Evolutionary conservation across 345 rosid species (phyloP).

Genomic region (Erucastrum elatum): DNA sequence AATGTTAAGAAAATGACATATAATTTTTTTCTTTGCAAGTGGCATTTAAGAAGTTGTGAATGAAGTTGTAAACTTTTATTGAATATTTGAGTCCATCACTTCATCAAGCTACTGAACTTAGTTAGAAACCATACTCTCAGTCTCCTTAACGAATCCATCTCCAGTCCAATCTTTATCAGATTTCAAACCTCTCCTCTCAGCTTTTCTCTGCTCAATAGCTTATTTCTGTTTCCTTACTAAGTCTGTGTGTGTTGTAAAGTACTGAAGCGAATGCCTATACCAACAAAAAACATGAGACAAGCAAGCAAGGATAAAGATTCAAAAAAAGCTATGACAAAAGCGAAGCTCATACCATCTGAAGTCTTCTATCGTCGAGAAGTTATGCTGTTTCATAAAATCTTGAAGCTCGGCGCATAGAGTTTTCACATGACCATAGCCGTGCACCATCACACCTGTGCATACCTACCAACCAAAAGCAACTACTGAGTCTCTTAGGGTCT

Average conservation of each 20-base stretch:
- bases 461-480: neutral
- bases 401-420: neutral
- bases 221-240: conserved; percentile 77
- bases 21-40: neutral
- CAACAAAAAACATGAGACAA: neutral
- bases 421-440: neutral
- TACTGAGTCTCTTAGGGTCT: neutral
- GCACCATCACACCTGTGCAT: neutral
- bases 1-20: neutral
- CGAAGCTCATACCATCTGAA: neutral
- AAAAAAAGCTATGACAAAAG: neutral
- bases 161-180: conserved; percentile 98
- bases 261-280: conserved; percentile 69
- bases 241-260: conserved; percentile 91
- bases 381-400: neutral
- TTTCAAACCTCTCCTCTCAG: conserved; percentile 67
- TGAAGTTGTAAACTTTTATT: conserved; percentile 14
- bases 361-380: neutral
- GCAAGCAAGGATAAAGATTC: neutral
- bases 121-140: conserved; percentile 97
- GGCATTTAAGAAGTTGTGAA: neutral
- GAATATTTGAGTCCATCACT: conserved; percentile 11
- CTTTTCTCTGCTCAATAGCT: conserved; percentile 79
- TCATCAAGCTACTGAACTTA: conserved; percentile 32
- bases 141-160: conserved; percentile 91